A percentile compares a stretch with the other conserved stretches of the same genome.
Evolutionary conservation across 1,139 yeast genomes (phyloP).

Genomic region (Pichiaceae sp.): DNA sequence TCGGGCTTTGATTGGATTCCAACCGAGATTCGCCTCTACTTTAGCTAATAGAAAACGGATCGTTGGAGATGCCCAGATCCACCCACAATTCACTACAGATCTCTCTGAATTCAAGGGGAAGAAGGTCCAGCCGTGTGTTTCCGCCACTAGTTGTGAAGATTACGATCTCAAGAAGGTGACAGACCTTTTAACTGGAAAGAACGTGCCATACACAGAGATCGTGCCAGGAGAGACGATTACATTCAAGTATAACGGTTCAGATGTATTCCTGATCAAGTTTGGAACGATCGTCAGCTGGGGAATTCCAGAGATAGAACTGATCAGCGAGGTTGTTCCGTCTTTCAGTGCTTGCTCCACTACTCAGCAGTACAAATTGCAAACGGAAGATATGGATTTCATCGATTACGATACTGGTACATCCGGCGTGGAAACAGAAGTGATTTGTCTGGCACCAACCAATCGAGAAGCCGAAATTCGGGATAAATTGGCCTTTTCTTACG

Average conservation of each 20-base stretch:
- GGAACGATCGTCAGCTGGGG: slow-evolving; percentile 87
- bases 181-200: slow-evolving; percentile 26
- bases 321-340: slow-evolving; percentile 37
- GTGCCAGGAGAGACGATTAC: slow-evolving; percentile 67
- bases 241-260: slow-evolving; percentile 28
- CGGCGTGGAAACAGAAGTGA: slow-evolving; percentile 10
- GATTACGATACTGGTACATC: slow-evolving; percentile 33
- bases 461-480: slow-evolving; percentile 49
- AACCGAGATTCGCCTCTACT: background rate
- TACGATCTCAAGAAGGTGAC: slow-evolving; percentile 46
- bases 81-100: slow-evolving; percentile 2
- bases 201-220: slow-evolving; percentile 29
- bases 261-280: slow-evolving; percentile 55
- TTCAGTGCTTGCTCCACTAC: slow-evolving; percentile 40
- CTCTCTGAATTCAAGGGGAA: slow-evolving; percentile 9
- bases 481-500: slow-evolving; percentile 82
- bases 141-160: slow-evolving; percentile 62
- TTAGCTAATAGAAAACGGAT: background rate
- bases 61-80: background rate
- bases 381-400: slow-evolving; percentile 84
- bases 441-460: slow-evolving; percentile 10
- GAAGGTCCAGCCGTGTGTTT: slow-evolving; percentile 41
- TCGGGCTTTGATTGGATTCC: background rate
- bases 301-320: slow-evolving; percentile 38
- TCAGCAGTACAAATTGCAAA: slow-evolving; percentile 49